Conservation (phyloP, 73 alveolate genomes). For the Paraurostyla sp. region DNA sequence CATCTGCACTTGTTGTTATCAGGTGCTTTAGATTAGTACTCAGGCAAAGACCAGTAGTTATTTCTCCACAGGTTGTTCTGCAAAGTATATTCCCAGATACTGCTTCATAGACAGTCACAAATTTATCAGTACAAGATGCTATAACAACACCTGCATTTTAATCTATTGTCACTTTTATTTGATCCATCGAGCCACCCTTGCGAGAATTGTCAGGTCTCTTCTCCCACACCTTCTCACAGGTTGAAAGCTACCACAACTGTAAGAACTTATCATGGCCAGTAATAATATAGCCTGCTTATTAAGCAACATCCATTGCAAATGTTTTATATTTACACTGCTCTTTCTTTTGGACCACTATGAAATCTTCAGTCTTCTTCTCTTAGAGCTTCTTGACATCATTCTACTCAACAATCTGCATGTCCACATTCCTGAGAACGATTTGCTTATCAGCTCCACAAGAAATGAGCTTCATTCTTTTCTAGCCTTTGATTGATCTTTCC, state of each 20-base stretch:
- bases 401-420: not conserved
- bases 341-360: slow-evolving; percentile 46
- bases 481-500: slow-evolving; percentile 39
- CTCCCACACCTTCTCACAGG: slow-evolving; percentile 59
- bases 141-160: slow-evolving; percentile 16
- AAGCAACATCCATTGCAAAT: slow-evolving; percentile 52
- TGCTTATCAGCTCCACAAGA: slow-evolving; percentile 87
- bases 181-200: slow-evolving; percentile 49
- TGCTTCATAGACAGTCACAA: slow-evolving; percentile 68
- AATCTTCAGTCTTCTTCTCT: slow-evolving; percentile 51
- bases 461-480: slow-evolving; percentile 66
- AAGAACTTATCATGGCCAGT: slow-evolving; percentile 61
- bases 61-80: slow-evolving; percentile 76
- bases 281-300: slow-evolving; percentile 16
- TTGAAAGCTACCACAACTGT: not conserved
- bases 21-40: slow-evolving; percentile 76
- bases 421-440: slow-evolving; percentile 72
- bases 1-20: slow-evolving; percentile 80
- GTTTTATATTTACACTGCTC: slow-evolving; percentile 51
- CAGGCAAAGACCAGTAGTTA: slow-evolving; percentile 77
- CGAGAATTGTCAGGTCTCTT: slow-evolving; percentile 26
- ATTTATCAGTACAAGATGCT: slow-evolving; percentile 57
- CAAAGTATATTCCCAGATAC: slow-evolving; percentile 65
- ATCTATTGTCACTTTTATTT: slow-evolving; percentile 36
- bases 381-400: slow-evolving; percentile 46